Evolutionary conservation across 2,329 filamentous ascomycete genomes (phyloP).

Genomic region (Colletotrichum lini): DNA sequence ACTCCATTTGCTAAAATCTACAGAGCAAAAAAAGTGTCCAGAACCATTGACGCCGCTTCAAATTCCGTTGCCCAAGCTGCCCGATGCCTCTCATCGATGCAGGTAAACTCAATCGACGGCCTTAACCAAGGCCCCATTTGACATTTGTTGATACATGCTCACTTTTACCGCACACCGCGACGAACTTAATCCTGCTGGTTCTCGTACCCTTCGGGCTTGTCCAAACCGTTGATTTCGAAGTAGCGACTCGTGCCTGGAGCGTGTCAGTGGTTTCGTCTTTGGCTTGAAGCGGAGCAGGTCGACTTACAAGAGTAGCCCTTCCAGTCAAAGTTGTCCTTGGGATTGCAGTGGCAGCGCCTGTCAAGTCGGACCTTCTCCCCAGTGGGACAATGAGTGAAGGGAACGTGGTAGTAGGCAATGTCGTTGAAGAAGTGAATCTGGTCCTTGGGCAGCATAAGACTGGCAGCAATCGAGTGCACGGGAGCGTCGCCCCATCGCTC

Average conservation of each 20-base stretch:
- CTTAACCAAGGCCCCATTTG: conserved; percentile 34
- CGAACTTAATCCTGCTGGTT: conserved; percentile 69
- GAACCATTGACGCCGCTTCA: conserved; percentile 43
- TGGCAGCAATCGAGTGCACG: conserved; percentile 96
- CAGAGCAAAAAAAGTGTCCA: conserved; percentile 39
- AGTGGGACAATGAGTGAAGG: conserved; percentile 97
- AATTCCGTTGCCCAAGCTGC: conserved; percentile 34
- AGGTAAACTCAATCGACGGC: conserved; percentile 32
- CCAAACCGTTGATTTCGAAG: conserved; percentile 85
- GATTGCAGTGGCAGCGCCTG: conserved; percentile 94
- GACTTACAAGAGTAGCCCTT: conserved; percentile 95
- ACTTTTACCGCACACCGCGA: conserved; percentile 1
- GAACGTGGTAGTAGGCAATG: conserved; percentile 97
- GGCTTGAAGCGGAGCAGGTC: too few relatives aligned
- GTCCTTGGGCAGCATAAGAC: conserved; percentile 88
- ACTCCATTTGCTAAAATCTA: conserved; percentile 34
- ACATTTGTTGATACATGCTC: conserved; percentile 38
- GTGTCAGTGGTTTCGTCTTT: background rate
- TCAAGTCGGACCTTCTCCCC: conserved; percentile 87
- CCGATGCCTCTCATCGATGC: conserved; percentile 31
- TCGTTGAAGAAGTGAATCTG: conserved; percentile 99
- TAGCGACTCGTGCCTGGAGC: conserved; percentile 82
- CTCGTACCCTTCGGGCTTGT: conserved; percentile 90
- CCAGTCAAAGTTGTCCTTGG: conserved; percentile 99
- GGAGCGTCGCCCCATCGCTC: conserved; percentile 98